Evolutionary conservation across 169 alveolate genomes (phyloP).

Genomic region (Perkinsus marinus): DNA sequence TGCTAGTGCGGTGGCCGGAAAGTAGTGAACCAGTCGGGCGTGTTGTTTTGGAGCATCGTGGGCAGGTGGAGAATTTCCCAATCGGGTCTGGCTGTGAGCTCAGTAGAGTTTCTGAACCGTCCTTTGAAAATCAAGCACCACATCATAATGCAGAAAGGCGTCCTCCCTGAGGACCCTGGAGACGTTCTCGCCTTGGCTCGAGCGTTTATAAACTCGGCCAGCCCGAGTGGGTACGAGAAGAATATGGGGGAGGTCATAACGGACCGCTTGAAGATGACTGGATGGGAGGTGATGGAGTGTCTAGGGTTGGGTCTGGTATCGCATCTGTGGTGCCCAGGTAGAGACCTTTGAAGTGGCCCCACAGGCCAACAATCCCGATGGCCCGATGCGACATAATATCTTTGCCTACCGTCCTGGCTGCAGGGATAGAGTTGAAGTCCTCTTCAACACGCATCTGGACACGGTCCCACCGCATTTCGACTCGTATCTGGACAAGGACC

Average conservation of each 20-base stretch:
- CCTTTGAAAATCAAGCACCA: neutral
- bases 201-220: neutral
- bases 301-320: neutral
- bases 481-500: neutral
- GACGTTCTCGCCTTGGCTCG: neutral
- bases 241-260: neutral
- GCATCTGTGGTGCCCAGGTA: neutral
- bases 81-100: neutral
- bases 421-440: neutral
- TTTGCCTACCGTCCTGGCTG: neutral
- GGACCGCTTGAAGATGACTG: neutral
- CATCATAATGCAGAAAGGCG: neutral
- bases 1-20: neutral
- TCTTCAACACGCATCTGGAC: constrained; percentile 1
- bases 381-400: neutral
- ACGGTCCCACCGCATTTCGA: neutral
- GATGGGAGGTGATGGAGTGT: neutral
- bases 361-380: neutral
- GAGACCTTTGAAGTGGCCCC: neutral
- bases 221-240: neutral
- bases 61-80: neutral
- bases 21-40: neutral
- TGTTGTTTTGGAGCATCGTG: neutral
- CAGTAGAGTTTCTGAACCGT: neutral
- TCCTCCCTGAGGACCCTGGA: neutral